Conservation (phyloP, 352 stramenopile species). For the Globisporangium heterothallicum region DNA sequence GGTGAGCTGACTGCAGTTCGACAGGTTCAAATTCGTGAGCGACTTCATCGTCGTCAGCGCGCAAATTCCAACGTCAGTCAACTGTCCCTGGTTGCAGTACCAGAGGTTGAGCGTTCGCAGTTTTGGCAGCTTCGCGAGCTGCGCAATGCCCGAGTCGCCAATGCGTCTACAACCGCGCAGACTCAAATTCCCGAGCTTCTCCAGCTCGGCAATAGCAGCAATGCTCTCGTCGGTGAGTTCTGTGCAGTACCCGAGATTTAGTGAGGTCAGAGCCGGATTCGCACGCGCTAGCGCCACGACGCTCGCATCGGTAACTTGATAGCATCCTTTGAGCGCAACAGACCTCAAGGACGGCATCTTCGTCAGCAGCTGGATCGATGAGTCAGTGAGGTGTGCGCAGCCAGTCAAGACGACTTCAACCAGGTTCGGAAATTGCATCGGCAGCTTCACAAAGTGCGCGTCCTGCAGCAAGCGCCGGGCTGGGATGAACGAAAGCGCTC, state of each 20-base stretch:
- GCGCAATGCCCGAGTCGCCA: conserved; percentile 42
- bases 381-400: conserved; percentile 52
- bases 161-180: conserved; percentile 59
- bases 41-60: conserved; percentile 40
- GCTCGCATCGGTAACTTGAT: conserved; percentile 43
- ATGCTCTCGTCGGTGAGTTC: conserved; percentile 62
- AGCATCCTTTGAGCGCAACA: conserved; percentile 65
- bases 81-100: conserved; percentile 77
- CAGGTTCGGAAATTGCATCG: conserved; percentile 43
- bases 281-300: conserved; percentile 13
- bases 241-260: conserved; percentile 78
- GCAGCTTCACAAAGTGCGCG: conserved; percentile 31
- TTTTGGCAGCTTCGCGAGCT: conserved; percentile 29
- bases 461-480: conserved; percentile 38
- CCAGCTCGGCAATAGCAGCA: conserved; percentile 31
- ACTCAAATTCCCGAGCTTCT: conserved; percentile 44
- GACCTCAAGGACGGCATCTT: conserved; percentile 30
- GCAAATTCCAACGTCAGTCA: conserved; percentile 57
- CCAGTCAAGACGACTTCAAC: conserved; percentile 55
- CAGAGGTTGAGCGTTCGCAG: conserved; percentile 66
- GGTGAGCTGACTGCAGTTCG: conserved; percentile 76
- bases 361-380: conserved; percentile 32
- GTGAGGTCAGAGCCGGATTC: conserved; percentile 36
- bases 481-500: conserved; percentile 51
- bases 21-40: conserved; percentile 67